Evolutionary conservation across 208 protist genomes (phyloP), one percentile per base, ranked within the genome.

Genomic region (Crithidia expoeki): DNA sequence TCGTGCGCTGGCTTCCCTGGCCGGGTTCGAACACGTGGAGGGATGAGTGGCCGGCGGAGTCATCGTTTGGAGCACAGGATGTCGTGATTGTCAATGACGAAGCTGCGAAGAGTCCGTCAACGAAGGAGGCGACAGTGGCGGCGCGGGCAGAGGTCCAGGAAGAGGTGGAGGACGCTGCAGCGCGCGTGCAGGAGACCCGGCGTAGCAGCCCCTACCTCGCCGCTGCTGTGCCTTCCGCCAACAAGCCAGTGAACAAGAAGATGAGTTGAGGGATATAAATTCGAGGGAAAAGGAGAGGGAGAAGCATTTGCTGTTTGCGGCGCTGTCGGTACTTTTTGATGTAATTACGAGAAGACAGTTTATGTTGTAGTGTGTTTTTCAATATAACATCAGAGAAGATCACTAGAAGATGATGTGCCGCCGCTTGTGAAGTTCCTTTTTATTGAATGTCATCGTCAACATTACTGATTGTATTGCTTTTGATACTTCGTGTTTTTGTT

Each of bases 1-100:
- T 90, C 52, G 90, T 95, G 42, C 76, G 86, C 27, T 93, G 85
- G 83, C 86, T 87, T 78, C 85, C 87, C 4, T 90, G 82, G 56
- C 83, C 74, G 21, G 83, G 84, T 27, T 62, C 72, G n/a, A 78
- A 68, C 68, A 64, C 40, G 36, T 70, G n/a, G 52, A 40, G 23
- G 46, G 63, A 38, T 16, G 30, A 65, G 56, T 76, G 55, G 16
- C 33, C 57, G 25, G 46, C 27, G 1, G 71, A 59, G 38, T 7
- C 32, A 7, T 3, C 27, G 0, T 17, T 21, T 9, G 57, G 17
- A 1, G 52, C 32, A 7, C 46, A 55, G 0, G 65, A 72, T 19
- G 36, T 74, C 19, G 61, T 70, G n/a, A n/a, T 73, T n/a, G 49
- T 36, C n/a, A 44, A 60, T 3, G 25, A 1, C 11, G n/a, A n/a